These are phyloP conservation scores for Xerocomus potaroensis DNA, from an alignment of 768 basidiomycete species.

Conservation along the genomic window DNA sequence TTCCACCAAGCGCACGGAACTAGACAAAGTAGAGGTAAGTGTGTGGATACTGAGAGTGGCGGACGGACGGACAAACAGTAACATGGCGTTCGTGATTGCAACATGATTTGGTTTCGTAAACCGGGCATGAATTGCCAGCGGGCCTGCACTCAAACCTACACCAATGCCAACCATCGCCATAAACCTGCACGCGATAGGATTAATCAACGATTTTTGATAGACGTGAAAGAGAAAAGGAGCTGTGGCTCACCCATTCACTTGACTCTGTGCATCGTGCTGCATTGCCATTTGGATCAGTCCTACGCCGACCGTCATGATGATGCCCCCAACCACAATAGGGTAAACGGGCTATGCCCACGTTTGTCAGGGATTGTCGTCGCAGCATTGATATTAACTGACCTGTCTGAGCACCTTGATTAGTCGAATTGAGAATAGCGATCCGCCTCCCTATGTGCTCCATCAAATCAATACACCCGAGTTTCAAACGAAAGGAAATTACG, in stretches of 20 bases:
- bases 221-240: background rate
- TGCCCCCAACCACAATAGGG: constrained; percentile 37
- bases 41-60: background rate
- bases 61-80: constrained; percentile 39
- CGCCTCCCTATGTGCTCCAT: constrained; percentile 32
- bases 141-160: constrained; percentile 38
- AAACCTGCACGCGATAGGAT: constrained; percentile 27
- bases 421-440: constrained; percentile 32
- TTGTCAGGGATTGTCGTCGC: background rate
- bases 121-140: constrained; percentile 41
- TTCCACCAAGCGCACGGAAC: constrained; percentile 50
- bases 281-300: constrained; percentile 44
- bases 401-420: constrained; percentile 36
- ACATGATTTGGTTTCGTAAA: constrained; percentile 40
- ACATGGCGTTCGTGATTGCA: constrained; percentile 41
- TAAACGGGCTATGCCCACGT: constrained; percentile 34
- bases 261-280: constrained; percentile 30
- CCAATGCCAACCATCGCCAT: constrained; percentile 44
- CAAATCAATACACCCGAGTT: background rate
- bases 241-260: constrained; percentile 34
- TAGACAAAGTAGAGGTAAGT: constrained; percentile 11
- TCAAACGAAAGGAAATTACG: constrained; percentile 6
- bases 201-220: background rate
- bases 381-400: constrained; percentile 18
- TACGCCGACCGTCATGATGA: constrained; percentile 36